A percentile compares a stretch with the other conserved stretches of the same genome.
phyloP scores from a whole-genome alignment of 768 basidiomycete genomes.

The Roridomyces roridus region DNA sequence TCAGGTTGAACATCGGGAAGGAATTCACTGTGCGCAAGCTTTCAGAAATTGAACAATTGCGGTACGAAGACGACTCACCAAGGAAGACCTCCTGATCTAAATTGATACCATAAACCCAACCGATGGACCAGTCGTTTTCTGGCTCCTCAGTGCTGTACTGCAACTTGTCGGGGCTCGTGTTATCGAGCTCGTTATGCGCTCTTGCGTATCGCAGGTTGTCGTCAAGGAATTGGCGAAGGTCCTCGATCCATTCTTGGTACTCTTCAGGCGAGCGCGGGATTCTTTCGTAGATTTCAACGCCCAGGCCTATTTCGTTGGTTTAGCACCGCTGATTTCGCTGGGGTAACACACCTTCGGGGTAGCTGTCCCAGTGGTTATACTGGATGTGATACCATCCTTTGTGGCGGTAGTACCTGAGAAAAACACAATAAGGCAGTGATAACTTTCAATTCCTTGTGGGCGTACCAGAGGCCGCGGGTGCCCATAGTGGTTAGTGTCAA shows the following conservation, averaged over 20 bases:
- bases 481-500: too few relatives aligned
- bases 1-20: slow-evolving; percentile 5
- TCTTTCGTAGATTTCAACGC: slow-evolving; percentile 24
- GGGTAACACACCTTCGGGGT: slow-evolving; percentile 19
- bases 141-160: slow-evolving; percentile 2
- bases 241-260: slow-evolving; percentile 24
- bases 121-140: slow-evolving; percentile 27
- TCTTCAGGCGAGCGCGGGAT: slow-evolving; percentile 22
- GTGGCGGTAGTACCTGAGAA: too few relatives aligned
- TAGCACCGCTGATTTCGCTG: not conserved
- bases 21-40: not conserved
- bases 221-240: slow-evolving; percentile 11
- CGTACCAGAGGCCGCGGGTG: too few relatives aligned
- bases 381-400: slow-evolving; percentile 26
- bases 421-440: too few relatives aligned
- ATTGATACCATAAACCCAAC: slow-evolving; percentile 37
- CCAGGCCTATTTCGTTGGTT: slow-evolving; percentile 12
- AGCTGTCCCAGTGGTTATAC: slow-evolving; percentile 28
- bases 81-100: slow-evolving; percentile 35
- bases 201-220: slow-evolving; percentile 4
- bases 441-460: too few relatives aligned
- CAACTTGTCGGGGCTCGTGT: not conserved
- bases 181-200: not conserved
- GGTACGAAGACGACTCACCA: too few relatives aligned
- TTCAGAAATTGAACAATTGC: not conserved